phyloP scores from a whole-genome alignment of 768 basidiomycete species.

The Chlorophyllum brunneum region DNA sequence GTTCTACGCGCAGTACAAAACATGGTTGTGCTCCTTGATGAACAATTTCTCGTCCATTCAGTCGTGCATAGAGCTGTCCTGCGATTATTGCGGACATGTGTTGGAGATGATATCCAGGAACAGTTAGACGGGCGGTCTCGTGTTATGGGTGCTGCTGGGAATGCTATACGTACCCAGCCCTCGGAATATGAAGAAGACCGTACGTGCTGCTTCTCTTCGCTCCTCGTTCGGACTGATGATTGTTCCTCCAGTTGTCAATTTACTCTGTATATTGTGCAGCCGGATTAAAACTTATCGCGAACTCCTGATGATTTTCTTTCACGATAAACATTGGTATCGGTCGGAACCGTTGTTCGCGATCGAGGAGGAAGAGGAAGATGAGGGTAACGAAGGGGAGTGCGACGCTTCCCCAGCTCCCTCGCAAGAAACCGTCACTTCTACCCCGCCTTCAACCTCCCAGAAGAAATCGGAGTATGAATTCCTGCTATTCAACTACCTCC shows the following conservation, averaged over 20 bases:
- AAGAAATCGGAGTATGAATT: slow-evolving; percentile 92
- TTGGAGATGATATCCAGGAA: slow-evolving; percentile 90
- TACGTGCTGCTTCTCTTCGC: slow-evolving; percentile 36
- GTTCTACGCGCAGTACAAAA: slow-evolving; percentile 85
- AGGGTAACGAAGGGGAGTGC: slow-evolving; percentile 46
- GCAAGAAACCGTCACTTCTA: slow-evolving; percentile 52
- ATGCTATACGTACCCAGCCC: slow-evolving; percentile 61
- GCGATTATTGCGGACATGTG: slow-evolving; percentile 79
- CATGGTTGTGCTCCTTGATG: slow-evolving; percentile 88
- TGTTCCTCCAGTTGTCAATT: slow-evolving; percentile 70
- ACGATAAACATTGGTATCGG: slow-evolving; percentile 86
- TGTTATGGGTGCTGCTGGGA: slow-evolving; percentile 83
- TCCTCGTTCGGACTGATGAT: slow-evolving; percentile 1
- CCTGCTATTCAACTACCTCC: slow-evolving; percentile 90
- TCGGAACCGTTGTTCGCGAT: slow-evolving; percentile 73
- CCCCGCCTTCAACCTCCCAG: slow-evolving; percentile 33
- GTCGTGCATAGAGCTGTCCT: slow-evolving; percentile 87
- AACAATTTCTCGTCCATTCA: slow-evolving; percentile 90
- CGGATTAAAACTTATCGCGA: slow-evolving; percentile 87
- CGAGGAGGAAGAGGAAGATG: slow-evolving; percentile 73
- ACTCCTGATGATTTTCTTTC: slow-evolving; percentile 95
- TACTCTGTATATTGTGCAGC: slow-evolving; percentile 89
- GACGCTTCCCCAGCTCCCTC: slow-evolving; percentile 60
- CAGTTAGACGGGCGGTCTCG: slow-evolving; percentile 74
- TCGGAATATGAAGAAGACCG: slow-evolving; percentile 88